Evolutionary conservation across 2,329 filamentous ascomycete genomes (phyloP).

Genomic region (Aureobasidium sp.): DNA sequence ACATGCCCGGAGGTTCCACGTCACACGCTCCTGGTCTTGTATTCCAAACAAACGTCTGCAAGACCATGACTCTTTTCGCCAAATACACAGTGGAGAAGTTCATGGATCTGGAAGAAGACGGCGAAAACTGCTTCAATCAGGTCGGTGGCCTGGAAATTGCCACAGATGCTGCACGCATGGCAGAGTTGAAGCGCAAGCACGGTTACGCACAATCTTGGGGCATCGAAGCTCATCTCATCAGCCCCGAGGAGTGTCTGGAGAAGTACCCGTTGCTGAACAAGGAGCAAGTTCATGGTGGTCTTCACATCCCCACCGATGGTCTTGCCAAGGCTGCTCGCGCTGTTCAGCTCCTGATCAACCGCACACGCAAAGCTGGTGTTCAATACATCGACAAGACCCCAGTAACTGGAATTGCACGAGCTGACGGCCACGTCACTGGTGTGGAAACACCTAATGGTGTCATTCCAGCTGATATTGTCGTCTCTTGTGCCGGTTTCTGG

Average conservation of each 20-base stretch:
- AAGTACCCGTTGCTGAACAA: constrained; percentile 51
- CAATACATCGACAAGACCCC: constrained; percentile 50
- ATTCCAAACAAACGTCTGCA: constrained; percentile 55
- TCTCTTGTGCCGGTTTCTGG: constrained; percentile 61
- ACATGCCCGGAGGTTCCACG: constrained; percentile 58
- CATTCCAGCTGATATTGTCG: constrained; percentile 52
- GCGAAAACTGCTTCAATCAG: constrained; percentile 53
- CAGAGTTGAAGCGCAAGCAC: constrained; percentile 57
- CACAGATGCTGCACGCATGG: constrained; percentile 51
- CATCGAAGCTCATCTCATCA: constrained; percentile 48
- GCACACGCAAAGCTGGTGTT: constrained; percentile 52
- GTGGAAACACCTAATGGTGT: constrained; percentile 45
- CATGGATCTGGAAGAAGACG: constrained; percentile 44
- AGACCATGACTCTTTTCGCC: constrained; percentile 53
- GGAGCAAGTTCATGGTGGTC: constrained; percentile 49
- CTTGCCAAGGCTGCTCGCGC: constrained; percentile 55
- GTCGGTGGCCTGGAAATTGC: constrained; percentile 58
- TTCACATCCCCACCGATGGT: constrained; percentile 56
- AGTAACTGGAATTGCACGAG: constrained; percentile 51
- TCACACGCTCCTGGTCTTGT: constrained; percentile 60
- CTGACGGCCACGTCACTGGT: constrained; percentile 47
- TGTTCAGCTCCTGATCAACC: constrained; percentile 54
- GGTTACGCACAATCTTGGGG: constrained; percentile 57
- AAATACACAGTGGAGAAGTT: constrained; percentile 58
- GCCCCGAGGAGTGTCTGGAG: constrained; percentile 45